Evolutionary conservation across 148 eudicot genomes (phyloP).

Genomic region (Arctostaphylos glauca): DNA sequence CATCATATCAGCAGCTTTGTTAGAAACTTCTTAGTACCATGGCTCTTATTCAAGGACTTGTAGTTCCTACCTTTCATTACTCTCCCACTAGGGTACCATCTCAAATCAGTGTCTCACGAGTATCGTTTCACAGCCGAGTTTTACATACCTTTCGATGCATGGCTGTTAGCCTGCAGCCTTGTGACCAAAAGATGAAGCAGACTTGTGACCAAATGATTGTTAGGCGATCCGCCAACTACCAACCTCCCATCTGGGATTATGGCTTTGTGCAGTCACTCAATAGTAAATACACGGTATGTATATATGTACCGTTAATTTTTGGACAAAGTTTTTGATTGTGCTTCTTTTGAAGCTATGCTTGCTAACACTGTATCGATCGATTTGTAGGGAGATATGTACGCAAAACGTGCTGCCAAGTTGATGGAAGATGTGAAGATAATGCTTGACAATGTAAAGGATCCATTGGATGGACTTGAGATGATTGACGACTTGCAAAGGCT

Average conservation of each 20-base stretch:
- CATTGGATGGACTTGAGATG: slow-evolving; percentile 20
- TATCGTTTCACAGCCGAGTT: neutral
- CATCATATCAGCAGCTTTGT: neutral
- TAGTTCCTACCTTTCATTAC: neutral
- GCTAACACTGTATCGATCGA: neutral
- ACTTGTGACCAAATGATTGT: too few species aligned
- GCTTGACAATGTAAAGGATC: neutral
- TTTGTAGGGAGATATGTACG: slow-evolving; percentile 4
- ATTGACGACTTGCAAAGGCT: slow-evolving; percentile 32
- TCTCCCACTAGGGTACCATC: neutral
- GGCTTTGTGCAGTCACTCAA: slow-evolving; percentile 2
- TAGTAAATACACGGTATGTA: neutral
- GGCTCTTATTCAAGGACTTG: neutral
- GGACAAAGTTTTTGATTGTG: too few species aligned
- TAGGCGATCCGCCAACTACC: slow-evolving; percentile 5
- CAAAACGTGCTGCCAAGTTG: neutral
- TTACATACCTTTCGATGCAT: neutral
- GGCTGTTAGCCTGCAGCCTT: neutral
- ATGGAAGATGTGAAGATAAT: neutral
- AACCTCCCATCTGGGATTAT: neutral
- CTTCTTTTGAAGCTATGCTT: neutral
- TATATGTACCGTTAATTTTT: neutral
- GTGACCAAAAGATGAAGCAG: neutral
- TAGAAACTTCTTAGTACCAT: neutral
- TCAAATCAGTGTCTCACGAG: neutral